Conservation (phyloP, 768 basidiomycete genomes). For the Trametes punicea region DNA sequence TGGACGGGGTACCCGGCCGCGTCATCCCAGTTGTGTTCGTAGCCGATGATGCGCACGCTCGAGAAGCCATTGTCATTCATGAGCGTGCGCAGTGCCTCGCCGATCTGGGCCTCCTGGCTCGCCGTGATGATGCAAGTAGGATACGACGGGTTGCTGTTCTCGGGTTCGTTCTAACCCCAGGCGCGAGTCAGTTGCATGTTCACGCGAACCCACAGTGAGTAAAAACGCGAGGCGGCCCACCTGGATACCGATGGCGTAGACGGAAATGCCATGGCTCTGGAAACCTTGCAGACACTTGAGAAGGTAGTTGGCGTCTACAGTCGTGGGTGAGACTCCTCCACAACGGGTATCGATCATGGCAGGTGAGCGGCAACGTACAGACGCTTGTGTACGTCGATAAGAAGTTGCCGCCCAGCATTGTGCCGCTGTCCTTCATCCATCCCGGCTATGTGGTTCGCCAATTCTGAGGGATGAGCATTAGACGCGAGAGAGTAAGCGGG, state of each 20-base stretch:
- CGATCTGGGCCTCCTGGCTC: slow-evolving; percentile 57
- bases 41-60: slow-evolving; percentile 59
- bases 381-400: slow-evolving; percentile 42
- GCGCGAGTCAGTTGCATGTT: background rate
- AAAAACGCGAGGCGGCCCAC: slow-evolving; percentile 22
- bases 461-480: background rate
- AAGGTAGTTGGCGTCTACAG: slow-evolving; percentile 66
- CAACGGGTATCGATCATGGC: background rate
- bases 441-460: slow-evolving; percentile 46
- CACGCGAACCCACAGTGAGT: background rate
- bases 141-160: slow-evolving; percentile 62
- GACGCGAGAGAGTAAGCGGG: background rate
- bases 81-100: slow-evolving; percentile 50
- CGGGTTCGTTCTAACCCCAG: slow-evolving; percentile 45
- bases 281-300: slow-evolving; percentile 72
- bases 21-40: slow-evolving; percentile 74
- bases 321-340: background rate
- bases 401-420: slow-evolving; percentile 67
- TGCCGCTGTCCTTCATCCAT: slow-evolving; percentile 72
- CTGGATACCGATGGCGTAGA: slow-evolving; percentile 63
- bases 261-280: slow-evolving; percentile 51
- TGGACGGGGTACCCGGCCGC: slow-evolving; percentile 62
- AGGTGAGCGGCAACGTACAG: slow-evolving; percentile 38
- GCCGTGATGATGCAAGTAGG: slow-evolving; percentile 60
- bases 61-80: slow-evolving; percentile 63